Evolutionary conservation across 495 filamentous ascomycete genomes (phyloP), one percentile per base, ranked within the genome.

Genomic region (Talaromyces wortmannii): DNA sequence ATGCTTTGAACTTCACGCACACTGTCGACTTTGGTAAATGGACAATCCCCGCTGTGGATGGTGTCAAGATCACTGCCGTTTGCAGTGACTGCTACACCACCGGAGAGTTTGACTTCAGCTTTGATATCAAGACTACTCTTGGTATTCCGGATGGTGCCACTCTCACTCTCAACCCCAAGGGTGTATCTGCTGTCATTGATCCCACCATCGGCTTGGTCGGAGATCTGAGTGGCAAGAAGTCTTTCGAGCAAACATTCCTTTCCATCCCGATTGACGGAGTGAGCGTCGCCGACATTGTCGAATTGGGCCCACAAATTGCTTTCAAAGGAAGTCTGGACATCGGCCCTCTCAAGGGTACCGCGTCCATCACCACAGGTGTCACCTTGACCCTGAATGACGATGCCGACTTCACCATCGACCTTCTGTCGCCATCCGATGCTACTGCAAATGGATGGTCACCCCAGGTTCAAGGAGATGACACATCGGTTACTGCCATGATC

Each of bases 31-130:
- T 67, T 40, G 63, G 52, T 40, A 57, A 48, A 16, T 31, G 50
- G 31, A 49, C 55, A 40, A 16, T 63, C 58, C 33, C 59, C 11
- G 45, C 53, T 56, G 40, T 40, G 16, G 29, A 53, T 23, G 40
- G 58, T 31, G 32, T 67, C 42, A 48, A 53, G 3, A 53, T 67
- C 3, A 55, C 52, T 6, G 52, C 65, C 31, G 57, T 53, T 13
- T 72, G 67, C 50, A 50, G 49, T 4, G 53, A 56, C 13, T 75
- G 70, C 50, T 58, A 60, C 36, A 69, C 68, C 2, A 58, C 60
- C 31, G 70, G 72, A 23, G 50, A 61, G 7, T 65, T 75, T 48
- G 64, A 73, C 53, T 63, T 73, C 48, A 59, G 60, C 7, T 66
- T 73, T 55, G 60, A 63, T 16, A 63, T 73, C 23, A 60, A 62